Conservation (phyloP, 164 flowering plant genomes). For the Akebia trifoliata region DNA sequence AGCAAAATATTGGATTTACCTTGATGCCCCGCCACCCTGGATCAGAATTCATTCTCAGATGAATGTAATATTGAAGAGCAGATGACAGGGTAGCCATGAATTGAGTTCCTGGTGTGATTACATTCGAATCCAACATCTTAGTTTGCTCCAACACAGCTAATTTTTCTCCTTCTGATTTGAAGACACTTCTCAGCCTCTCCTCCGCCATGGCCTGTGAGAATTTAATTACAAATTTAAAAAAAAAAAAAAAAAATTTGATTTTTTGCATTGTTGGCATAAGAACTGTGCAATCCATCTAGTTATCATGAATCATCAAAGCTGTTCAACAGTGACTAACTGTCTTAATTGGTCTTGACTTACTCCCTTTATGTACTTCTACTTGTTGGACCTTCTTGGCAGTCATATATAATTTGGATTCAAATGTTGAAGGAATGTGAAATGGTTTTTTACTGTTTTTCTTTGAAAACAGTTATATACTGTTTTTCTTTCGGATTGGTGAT, state of each 20-base stretch:
- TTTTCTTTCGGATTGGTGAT: too few species aligned
- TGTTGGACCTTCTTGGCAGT: too few species aligned
- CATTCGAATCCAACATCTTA: constrained; percentile 37
- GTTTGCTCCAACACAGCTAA: constrained; percentile 12
- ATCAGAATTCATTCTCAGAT: constrained; percentile 34
- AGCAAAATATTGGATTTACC: constrained; percentile 23
- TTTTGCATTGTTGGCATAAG: too few species aligned
- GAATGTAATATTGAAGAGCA: constrained; percentile 44
- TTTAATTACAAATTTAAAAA: not conserved
- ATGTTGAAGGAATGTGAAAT: too few species aligned
- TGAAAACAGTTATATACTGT: too few species aligned
- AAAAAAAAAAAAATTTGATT: not conserved
- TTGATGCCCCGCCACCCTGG: constrained; percentile 48
- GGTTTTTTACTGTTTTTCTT: too few species aligned
- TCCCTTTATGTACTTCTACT: too few species aligned
- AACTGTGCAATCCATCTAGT: too few species aligned
- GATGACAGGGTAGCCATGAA: constrained; percentile 48
- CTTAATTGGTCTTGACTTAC: too few species aligned
- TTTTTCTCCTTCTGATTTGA: constrained; percentile 14
- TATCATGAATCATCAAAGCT: too few species aligned
- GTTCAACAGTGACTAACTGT: too few species aligned
- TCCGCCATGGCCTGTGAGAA: constrained; percentile 18
- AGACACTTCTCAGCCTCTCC: constrained; percentile 20
- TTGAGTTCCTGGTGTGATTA: constrained; percentile 63
- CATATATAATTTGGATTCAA: too few species aligned